Conservation (phyloP, 768 basidiomycete species). For the Lactarius vividus region DNA sequence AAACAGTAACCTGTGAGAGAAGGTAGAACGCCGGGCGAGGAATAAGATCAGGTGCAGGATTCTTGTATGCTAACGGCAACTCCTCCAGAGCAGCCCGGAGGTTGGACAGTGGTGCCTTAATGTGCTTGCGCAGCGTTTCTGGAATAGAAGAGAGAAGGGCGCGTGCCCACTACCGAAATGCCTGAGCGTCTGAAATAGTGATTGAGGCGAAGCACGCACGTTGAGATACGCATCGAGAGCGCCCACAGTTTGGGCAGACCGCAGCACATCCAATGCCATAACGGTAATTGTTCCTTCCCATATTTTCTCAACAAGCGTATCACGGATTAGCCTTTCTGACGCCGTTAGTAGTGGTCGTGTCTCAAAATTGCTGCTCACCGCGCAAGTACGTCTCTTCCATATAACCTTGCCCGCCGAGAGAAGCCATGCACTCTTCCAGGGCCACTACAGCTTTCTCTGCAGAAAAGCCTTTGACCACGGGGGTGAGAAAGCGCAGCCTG, state of each 20-base stretch:
- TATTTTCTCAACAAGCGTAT: conserved; percentile 73
- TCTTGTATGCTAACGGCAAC: conserved; percentile 42
- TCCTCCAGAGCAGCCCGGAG: conserved; percentile 42
- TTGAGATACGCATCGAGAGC: conserved; percentile 47
- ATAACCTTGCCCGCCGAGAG: conserved; percentile 75
- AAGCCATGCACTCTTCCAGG: conserved; percentile 73
- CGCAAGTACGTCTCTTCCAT: conserved; percentile 78
- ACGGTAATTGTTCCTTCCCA: conserved; percentile 79
- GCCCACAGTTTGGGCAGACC: conserved; percentile 48
- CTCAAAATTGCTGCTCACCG: conserved; percentile 35
- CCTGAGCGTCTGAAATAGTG: neutral
- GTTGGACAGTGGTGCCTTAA: conserved; percentile 29
- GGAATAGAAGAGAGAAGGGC: conserved; percentile 45
- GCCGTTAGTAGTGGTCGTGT: neutral
- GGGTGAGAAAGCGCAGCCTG: conserved; percentile 62
- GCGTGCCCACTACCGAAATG: conserved; percentile 50
- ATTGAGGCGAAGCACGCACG: conserved; percentile 38
- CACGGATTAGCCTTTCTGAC: conserved; percentile 50
- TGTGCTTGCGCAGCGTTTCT: conserved; percentile 31
- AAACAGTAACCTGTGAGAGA: conserved; percentile 52
- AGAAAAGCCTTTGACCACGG: conserved; percentile 66
- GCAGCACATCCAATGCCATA: conserved; percentile 61
- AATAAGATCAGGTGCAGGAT: conserved; percentile 46
- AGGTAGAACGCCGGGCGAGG: conserved; percentile 59
- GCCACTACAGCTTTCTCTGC: conserved; percentile 60